Percentiles rank a stretch among this genome's conserved stretches.
Conservation (phyloP, 176 grass and related monocot genomes). For the Neostapfia colusana region DNA sequence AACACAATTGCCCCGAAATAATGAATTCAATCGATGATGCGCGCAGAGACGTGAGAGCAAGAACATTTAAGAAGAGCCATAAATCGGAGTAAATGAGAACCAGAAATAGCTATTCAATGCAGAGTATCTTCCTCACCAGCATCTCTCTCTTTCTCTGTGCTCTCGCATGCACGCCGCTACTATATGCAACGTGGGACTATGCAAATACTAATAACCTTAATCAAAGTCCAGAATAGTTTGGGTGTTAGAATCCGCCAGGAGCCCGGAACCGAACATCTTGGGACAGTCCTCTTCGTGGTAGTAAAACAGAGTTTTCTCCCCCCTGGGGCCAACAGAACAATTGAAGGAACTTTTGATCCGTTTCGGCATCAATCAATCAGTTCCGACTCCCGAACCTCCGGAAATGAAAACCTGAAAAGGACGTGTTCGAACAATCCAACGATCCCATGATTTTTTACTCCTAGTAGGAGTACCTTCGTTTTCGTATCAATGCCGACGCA, state of each 20-base stretch:
- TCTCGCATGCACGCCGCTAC: not conserved
- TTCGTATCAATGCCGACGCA: constrained; percentile 24
- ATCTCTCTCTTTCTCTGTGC: not conserved
- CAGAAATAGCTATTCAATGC: constrained; percentile 44
- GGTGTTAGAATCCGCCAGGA: not conserved
- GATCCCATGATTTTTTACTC: constrained; percentile 19
- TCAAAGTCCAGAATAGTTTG: not conserved
- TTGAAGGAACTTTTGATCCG: not conserved
- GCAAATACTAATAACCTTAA: not conserved
- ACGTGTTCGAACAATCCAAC: constrained; percentile 7
- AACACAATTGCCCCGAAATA: too few species aligned
- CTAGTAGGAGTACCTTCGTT: not conserved
- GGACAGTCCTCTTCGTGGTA: not conserved
- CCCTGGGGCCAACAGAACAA: not conserved
- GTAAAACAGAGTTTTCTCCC: constrained; percentile 13
- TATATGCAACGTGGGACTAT: not conserved
- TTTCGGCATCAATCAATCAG: constrained; percentile 4
- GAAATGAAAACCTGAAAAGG: constrained; percentile 25
- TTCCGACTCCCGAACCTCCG: not conserved
- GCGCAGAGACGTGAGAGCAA: constrained; percentile 31
- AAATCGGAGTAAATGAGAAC: constrained; percentile 55
- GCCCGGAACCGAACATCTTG: not conserved
- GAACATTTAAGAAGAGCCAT: constrained; percentile 50
- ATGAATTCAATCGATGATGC: constrained; percentile 47
- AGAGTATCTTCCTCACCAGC: constrained; percentile 31